A percentile compares a stretch with the other conserved stretches of the same genome.
These are phyloP conservation scores for Gossypium aridum DNA, from an alignment of 441 rosid species.

Conservation along the genomic window DNA sequence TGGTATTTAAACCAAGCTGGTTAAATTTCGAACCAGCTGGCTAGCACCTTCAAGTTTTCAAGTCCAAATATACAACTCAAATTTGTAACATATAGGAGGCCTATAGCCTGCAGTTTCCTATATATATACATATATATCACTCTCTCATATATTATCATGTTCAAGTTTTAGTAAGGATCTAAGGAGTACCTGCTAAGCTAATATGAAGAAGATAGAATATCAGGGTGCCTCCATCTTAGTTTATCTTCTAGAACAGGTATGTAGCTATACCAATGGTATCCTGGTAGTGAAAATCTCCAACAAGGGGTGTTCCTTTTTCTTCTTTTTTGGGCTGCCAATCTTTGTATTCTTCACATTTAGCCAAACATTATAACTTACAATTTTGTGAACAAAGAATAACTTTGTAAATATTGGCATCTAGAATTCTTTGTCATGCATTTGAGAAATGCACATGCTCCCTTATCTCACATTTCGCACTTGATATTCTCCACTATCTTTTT, in stretches of 20 bases:
- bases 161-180: not conserved
- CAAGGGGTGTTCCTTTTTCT: not conserved
- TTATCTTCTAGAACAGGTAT: constrained; percentile 19
- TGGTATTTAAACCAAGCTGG: constrained; percentile 19
- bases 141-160: not conserved
- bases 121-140: not conserved
- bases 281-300: not conserved
- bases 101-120: not conserved
- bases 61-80: not conserved
- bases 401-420: too few relatives aligned
- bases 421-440: not conserved
- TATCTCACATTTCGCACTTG: not conserved
- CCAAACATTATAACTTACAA: not conserved
- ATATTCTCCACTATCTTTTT: not conserved
- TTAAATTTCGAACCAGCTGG: not conserved
- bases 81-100: not conserved
- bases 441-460: not conserved
- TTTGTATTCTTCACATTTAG: not conserved
- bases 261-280: not conserved
- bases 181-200: not conserved
- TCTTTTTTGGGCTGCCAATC: not conserved
- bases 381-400: not conserved
- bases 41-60: not conserved
- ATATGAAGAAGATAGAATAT: not conserved
- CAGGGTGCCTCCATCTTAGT: not conserved